A percentile compares a stretch with the other conserved stretches of the same genome.
Conservation (phyloP, 192 early-diverging fungal genomes). For the Coemansia sp. region DNA sequence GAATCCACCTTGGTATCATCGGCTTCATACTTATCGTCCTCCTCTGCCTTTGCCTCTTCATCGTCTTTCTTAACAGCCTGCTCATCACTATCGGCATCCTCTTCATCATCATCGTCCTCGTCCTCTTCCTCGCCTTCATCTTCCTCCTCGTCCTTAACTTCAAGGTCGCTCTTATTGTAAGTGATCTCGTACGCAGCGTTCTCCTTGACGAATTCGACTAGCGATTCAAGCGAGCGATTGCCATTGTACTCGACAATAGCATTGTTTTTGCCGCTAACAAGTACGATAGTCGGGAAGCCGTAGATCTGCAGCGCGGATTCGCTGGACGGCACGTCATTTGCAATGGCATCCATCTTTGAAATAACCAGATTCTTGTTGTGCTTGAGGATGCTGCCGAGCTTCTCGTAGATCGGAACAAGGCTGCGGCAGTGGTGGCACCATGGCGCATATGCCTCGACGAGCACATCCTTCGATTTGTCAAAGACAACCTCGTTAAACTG, state of each 20-base stretch:
- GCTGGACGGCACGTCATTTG: slow-evolving; percentile 83
- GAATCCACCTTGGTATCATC: neutral
- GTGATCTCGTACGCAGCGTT: slow-evolving; percentile 64
- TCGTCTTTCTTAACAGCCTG: slow-evolving; percentile 14
- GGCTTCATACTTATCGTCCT: slow-evolving; percentile 5
- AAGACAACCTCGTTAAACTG: slow-evolving; percentile 57
- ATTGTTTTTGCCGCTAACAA: slow-evolving; percentile 82
- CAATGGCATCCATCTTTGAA: slow-evolving; percentile 94
- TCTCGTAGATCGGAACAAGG: slow-evolving; percentile 73
- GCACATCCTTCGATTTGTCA: slow-evolving; percentile 28
- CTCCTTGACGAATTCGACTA: slow-evolving; percentile 76
- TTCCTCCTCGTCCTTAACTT: slow-evolving; percentile 37
- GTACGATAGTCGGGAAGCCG: slow-evolving; percentile 94
- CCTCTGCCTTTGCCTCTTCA: slow-evolving; percentile 15
- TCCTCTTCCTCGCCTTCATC: slow-evolving; percentile 26
- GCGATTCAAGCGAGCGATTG: slow-evolving; percentile 73
- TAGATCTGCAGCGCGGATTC: slow-evolving; percentile 66
- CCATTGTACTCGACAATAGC: slow-evolving; percentile 81
- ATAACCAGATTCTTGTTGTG: slow-evolving; percentile 63
- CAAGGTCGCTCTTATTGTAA: slow-evolving; percentile 36
- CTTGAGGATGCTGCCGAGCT: slow-evolving; percentile 66
- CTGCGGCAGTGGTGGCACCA: slow-evolving; percentile 95
- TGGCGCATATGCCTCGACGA: slow-evolving; percentile 87
- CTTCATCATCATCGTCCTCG: slow-evolving; percentile 11
- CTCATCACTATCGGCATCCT: slow-evolving; percentile 22